phyloP scores from a whole-genome alignment of 345 rosid genomes.

The Eucalyptus curtisii region DNA sequence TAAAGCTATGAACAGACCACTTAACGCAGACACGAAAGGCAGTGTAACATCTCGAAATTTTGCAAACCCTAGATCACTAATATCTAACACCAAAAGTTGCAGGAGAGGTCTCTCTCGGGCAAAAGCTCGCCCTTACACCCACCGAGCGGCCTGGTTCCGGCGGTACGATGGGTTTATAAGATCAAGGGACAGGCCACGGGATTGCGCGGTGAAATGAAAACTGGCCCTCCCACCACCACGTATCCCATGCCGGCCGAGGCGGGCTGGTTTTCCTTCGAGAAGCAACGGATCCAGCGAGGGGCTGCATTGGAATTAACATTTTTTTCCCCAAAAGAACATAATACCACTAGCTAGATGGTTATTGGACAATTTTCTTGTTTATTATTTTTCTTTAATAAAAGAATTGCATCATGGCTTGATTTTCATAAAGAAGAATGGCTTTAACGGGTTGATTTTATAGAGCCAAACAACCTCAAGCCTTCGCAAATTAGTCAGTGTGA shows the following conservation, averaged over 20 bases:
- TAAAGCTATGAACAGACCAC: neutral
- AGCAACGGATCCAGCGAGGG: neutral
- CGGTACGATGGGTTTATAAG: too few relatives aligned
- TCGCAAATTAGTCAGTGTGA: neutral
- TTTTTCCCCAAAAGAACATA: neutral
- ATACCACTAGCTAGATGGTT: neutral
- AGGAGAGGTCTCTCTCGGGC: neutral
- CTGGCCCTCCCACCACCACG: neutral
- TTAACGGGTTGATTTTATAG: neutral
- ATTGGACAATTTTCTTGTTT: neutral
- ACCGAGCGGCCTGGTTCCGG: too few relatives aligned
- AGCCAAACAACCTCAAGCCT: neutral
- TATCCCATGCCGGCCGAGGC: neutral
- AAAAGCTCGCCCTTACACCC: neutral
- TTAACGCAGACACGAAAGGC: too few relatives aligned
- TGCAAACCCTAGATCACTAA: neutral
- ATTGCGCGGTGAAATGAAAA: too few relatives aligned
- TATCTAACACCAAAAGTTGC: neutral
- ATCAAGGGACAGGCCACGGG: too few relatives aligned
- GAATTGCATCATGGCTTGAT: neutral
- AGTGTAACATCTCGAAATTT: neutral
- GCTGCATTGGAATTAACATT: neutral
- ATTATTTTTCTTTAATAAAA: neutral
- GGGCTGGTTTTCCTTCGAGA: neutral
- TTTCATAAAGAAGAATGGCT: neutral